Percentiles rank a stretch among this genome's conserved stretches.
Conservation (phyloP, 1,284 basidiomycete species). For the Cryptococcus sp. region DNA sequence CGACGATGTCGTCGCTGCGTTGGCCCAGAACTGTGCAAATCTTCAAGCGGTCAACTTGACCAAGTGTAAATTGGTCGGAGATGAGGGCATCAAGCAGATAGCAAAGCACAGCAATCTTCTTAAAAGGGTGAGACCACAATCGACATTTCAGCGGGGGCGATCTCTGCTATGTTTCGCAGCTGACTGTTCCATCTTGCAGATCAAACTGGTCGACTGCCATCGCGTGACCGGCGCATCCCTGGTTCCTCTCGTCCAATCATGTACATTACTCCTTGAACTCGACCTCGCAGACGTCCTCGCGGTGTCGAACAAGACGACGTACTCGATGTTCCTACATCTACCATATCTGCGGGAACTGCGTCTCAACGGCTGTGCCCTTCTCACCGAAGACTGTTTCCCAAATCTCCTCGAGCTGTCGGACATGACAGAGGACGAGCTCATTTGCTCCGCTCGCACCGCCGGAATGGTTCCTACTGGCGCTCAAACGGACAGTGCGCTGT, state of each 20-base stretch:
- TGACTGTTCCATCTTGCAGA: conserved; percentile 54
- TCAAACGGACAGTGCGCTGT: conserved; percentile 9
- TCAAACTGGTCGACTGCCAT: conserved; percentile 80
- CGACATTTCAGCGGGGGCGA: not conserved
- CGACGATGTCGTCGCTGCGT: conserved; percentile 68
- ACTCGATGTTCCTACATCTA: conserved; percentile 80
- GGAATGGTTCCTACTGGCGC: conserved; percentile 1
- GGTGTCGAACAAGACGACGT: conserved; percentile 75
- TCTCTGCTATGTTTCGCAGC: not conserved
- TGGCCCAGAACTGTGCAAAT: conserved; percentile 70
- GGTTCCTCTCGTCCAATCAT: conserved; percentile 73
- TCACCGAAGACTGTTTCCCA: conserved; percentile 88
- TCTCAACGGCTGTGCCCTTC: conserved; percentile 72
- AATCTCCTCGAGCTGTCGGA: conserved; percentile 57
- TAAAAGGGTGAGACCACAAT: conserved; percentile 57
- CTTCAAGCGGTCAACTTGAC: conserved; percentile 92
- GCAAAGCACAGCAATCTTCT: conserved; percentile 74
- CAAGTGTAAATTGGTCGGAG: conserved; percentile 79
- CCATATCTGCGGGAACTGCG: conserved; percentile 87
- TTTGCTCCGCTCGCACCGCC: not conserved
- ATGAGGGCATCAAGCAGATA: conserved; percentile 73
- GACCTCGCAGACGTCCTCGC: conserved; percentile 83
- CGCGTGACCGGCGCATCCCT: conserved; percentile 78
- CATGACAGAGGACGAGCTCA: conserved; percentile 19
- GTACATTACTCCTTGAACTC: conserved; percentile 88